Conservation (phyloP, 2,329 filamentous ascomycete species). For the Chaetomiaceae sp. region DNA sequence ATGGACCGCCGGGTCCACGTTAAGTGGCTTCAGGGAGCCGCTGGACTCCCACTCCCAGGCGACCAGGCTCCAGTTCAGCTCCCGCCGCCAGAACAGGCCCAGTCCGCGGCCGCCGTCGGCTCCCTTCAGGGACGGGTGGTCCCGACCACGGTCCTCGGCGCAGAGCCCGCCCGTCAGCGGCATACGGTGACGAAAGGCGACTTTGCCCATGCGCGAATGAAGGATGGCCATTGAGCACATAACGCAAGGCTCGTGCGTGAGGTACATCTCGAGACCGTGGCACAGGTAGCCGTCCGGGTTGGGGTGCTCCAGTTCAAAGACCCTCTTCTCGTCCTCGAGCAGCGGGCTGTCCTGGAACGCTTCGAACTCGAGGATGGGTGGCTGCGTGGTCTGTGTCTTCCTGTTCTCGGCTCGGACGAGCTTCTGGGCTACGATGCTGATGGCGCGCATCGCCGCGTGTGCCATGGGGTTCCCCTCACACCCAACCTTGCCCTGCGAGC, state of each 20-base stretch:
- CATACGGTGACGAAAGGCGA: constrained; percentile 78
- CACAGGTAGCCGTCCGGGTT: constrained; percentile 83
- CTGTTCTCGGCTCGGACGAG: constrained; percentile 52
- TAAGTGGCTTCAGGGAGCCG: constrained; percentile 33
- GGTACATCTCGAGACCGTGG: constrained; percentile 86
- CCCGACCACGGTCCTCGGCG: constrained; percentile 61
- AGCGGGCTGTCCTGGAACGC: constrained; percentile 66
- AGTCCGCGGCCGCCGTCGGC: constrained; percentile 54
- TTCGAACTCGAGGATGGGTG: constrained; percentile 48
- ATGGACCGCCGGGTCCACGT: constrained; percentile 46
- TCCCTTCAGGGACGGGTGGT: constrained; percentile 34
- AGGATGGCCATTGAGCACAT: constrained; percentile 97
- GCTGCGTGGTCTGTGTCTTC: constrained; percentile 25
- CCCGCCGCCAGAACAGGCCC: constrained; percentile 65
- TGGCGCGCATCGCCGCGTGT: constrained; percentile 71
- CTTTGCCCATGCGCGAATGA: constrained; percentile 84
- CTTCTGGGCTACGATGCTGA: constrained; percentile 75
- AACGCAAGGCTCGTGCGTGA: constrained; percentile 92
- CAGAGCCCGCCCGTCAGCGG: constrained; percentile 75
- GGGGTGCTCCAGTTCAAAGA: constrained; percentile 61
- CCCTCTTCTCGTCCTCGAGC: constrained; percentile 58
- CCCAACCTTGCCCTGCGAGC: constrained; percentile 44
- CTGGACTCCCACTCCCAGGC: constrained; percentile 69
- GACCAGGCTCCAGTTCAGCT: constrained; percentile 81
- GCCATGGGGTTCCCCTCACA: constrained; percentile 68